phyloP scores from a whole-genome alignment of 257 asterid genomes.

The Solanum chilense region DNA sequence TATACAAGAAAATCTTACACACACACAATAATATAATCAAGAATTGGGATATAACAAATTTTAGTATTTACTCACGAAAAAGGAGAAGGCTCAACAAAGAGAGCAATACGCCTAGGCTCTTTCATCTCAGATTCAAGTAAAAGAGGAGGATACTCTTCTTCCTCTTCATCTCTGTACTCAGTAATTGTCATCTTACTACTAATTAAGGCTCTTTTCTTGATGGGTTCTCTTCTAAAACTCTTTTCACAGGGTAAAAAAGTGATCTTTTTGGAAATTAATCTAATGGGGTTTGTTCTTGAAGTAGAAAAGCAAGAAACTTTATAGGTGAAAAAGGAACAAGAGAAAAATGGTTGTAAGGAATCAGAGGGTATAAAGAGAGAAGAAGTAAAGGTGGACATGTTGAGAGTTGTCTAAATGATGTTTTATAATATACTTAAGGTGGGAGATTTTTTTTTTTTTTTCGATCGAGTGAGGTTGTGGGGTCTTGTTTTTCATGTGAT shows the following conservation, averaged over 20 bases:
- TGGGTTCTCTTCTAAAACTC: not conserved
- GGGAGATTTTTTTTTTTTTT: not conserved
- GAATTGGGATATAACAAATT: not conserved
- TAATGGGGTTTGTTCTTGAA: constrained; percentile 22
- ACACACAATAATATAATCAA: not conserved
- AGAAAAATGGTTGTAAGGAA: not conserved
- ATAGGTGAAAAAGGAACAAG: not conserved
- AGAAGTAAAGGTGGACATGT: constrained; percentile 27
- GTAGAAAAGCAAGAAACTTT: constrained; percentile 17
- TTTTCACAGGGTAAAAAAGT: constrained; percentile 1
- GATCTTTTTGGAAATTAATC: constrained; percentile 15
- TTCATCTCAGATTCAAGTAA: constrained; percentile 45
- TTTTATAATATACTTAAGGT: constrained; percentile 3
- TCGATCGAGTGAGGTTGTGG: not conserved
- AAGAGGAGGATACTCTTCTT: constrained; percentile 43
- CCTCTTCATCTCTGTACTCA: constrained; percentile 35
- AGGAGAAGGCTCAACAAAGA: constrained; percentile 97
- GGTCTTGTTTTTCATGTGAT: too few relatives aligned
- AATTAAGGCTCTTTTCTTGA: not conserved
- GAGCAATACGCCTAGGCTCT: constrained; percentile 81
- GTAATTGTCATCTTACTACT: constrained; percentile 35
- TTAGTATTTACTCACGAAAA: constrained; percentile 60
- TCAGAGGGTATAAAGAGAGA: not conserved
- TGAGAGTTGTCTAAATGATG: not conserved
- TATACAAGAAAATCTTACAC: not conserved